Evolutionary conservation across 306 rosid genomes (phyloP).

Genomic region (Trichosanthes cucumerina): DNA sequence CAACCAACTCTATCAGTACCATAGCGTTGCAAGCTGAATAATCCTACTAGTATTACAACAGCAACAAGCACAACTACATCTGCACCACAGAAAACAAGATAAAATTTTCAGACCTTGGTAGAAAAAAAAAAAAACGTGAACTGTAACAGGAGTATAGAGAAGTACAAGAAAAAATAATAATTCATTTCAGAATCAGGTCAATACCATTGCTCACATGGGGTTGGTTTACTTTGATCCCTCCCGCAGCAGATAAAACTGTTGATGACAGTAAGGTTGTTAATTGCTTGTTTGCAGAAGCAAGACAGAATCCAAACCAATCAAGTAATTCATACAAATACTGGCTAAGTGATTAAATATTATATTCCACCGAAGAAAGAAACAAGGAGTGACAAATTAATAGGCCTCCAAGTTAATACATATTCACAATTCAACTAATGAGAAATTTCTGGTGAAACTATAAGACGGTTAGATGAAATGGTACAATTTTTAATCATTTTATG

Average conservation of each 20-base stretch:
- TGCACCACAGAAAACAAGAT: slow-evolving; percentile 28
- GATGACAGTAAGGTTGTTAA: not conserved
- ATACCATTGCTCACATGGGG: slow-evolving; percentile 55
- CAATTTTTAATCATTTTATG: not conserved
- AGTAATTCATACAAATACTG: not conserved
- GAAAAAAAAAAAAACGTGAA: slow-evolving; percentile 3
- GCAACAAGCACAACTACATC: slow-evolving; percentile 81
- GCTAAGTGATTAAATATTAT: not conserved
- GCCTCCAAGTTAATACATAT: not conserved
- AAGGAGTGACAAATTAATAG: not conserved
- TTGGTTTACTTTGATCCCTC: slow-evolving; percentile 86
- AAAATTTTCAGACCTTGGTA: not conserved
- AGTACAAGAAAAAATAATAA: slow-evolving; percentile 3
- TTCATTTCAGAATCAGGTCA: slow-evolving; percentile 17
- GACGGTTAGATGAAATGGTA: not conserved
- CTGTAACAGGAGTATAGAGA: not conserved
- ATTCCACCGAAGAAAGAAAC: not conserved
- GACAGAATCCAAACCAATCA: not conserved
- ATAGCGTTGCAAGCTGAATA: slow-evolving; percentile 92
- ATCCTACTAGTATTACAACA: slow-evolving; percentile 64
- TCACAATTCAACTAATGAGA: not conserved
- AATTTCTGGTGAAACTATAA: not conserved
- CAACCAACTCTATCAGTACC: slow-evolving; percentile 97
- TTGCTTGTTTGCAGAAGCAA: not conserved
- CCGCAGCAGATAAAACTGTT: slow-evolving; percentile 88